Evolutionary conservation across 2,329 filamentous ascomycete genomes (phyloP).

Genomic region (Sporothrix euskadiensis): DNA sequence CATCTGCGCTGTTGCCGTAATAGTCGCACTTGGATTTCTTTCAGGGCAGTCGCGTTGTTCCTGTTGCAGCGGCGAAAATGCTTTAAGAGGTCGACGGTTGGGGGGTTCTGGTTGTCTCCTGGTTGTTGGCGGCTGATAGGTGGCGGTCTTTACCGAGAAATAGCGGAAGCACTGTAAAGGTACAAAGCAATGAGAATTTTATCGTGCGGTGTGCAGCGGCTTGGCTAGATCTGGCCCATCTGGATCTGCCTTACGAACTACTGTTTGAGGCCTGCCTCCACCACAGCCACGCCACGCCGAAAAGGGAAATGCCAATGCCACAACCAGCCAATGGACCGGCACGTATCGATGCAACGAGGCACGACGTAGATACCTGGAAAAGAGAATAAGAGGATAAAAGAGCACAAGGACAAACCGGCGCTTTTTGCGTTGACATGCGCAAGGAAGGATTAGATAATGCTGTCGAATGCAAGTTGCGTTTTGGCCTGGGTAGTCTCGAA

Average conservation of each 20-base stretch:
- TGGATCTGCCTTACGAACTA: not conserved
- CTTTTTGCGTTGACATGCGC: not conserved
- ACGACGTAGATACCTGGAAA: not conserved
- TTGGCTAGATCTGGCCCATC: not conserved
- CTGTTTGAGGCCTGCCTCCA: too few species aligned
- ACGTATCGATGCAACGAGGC: not conserved
- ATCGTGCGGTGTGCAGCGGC: not conserved
- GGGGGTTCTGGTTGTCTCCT: not conserved
- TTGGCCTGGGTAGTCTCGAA: too few species aligned
- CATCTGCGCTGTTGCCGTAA: not conserved
- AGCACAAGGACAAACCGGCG: not conserved
- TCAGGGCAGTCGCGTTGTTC: not conserved
- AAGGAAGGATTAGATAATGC: not conserved
- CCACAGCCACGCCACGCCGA: not conserved
- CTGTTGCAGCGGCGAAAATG: not conserved
- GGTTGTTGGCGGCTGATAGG: not conserved
- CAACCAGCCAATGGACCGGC: not conserved
- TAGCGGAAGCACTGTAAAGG: not conserved
- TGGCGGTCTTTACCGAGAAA: conserved; percentile 12
- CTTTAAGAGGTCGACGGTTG: not conserved
- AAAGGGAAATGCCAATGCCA: not conserved
- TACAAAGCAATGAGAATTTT: conserved; percentile 3
- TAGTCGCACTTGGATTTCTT: too few species aligned
- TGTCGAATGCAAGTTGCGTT: too few species aligned
- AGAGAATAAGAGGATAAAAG: too few species aligned